Percentiles rank a stretch among this genome's conserved stretches.
phyloP scores from a whole-genome alignment of 306 rosid genomes.

The Malus fusca region DNA sequence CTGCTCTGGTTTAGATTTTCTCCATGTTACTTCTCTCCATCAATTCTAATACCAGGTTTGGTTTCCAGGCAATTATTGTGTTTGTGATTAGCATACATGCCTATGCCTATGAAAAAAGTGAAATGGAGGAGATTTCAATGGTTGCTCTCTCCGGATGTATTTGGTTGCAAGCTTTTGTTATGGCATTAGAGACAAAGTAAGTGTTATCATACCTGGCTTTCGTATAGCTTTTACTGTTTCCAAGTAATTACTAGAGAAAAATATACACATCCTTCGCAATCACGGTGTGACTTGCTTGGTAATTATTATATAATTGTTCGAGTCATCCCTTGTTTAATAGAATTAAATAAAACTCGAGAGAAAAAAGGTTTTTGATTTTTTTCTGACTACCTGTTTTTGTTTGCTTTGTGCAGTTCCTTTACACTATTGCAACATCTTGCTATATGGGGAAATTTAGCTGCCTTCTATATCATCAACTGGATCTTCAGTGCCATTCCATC shows the following conservation, averaged over 20 bases:
- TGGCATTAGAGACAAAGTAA: conserved; percentile 90
- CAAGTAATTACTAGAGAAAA: neutral
- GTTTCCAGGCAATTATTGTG: conserved; percentile 76
- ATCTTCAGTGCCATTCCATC: conserved; percentile 87
- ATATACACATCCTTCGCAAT: neutral
- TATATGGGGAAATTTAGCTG: conserved; percentile 90
- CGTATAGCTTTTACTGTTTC: neutral
- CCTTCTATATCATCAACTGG: conserved; percentile 76
- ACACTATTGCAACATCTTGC: conserved; percentile 82
- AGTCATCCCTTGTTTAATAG: neutral
- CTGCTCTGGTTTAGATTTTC: conserved; percentile 1
- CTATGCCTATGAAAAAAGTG: conserved; percentile 84
- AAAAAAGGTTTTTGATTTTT: conserved; percentile 1
- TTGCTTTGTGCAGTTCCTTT: conserved; percentile 71
- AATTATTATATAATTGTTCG: neutral
- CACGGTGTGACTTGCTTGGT: neutral
- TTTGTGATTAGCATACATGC: conserved; percentile 83
- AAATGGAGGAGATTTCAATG: conserved; percentile 88
- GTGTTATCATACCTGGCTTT: conserved; percentile 9
- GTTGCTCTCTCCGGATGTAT: conserved; percentile 96
- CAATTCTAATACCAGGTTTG: conserved; percentile 14
- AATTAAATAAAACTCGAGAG: neutral
- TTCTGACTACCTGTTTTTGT: conserved; percentile 19
- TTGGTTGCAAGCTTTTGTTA: conserved; percentile 97
- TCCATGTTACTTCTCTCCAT: conserved; percentile 15